phyloP scores from a whole-genome alignment of 345 rosid genomes.

The Lepidium sativum region DNA sequence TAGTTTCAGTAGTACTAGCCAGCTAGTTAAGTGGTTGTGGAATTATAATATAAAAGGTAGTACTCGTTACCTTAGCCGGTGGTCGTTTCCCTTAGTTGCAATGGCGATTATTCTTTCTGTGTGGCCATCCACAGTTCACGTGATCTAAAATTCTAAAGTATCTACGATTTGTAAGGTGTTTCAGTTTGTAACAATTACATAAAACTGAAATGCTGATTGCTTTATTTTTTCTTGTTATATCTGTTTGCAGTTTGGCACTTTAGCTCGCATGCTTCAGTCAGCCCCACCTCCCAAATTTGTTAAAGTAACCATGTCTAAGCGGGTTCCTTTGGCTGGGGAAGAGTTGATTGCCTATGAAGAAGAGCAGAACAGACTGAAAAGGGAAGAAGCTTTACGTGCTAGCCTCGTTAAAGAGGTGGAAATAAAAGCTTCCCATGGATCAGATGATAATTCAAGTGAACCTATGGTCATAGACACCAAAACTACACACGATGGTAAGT shows the following conservation, averaged over 20 bases:
- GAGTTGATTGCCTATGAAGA: slow-evolving; percentile 95
- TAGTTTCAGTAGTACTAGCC: background rate
- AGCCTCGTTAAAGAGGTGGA: slow-evolving; percentile 85
- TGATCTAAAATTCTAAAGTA: background rate
- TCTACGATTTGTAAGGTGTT: background rate
- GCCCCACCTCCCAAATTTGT: slow-evolving; percentile 98
- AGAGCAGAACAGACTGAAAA: slow-evolving; percentile 78
- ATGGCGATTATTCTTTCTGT: background rate
- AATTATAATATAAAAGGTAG: background rate
- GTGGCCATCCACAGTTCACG: background rate
- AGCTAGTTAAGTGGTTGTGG: background rate
- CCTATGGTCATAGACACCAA: slow-evolving; percentile 72
- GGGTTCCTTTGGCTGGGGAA: slow-evolving; percentile 97
- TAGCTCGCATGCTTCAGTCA: slow-evolving; percentile 98
- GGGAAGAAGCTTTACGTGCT: slow-evolving; percentile 89
- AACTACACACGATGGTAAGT: slow-evolving; percentile 60
- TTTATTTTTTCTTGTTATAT: slow-evolving; percentile 7
- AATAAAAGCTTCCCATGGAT: slow-evolving; percentile 44
- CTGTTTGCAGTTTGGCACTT: slow-evolving; percentile 66
- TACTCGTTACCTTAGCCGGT: background rate
- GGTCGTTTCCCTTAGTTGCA: too few relatives aligned
- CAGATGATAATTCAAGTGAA: slow-evolving; percentile 57
- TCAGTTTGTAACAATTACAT: background rate
- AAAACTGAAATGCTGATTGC: background rate
- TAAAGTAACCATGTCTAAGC: slow-evolving; percentile 85